Conservation (phyloP, 768 basidiomycete genomes). For the Phanerodontia chrysosporium region DNA sequence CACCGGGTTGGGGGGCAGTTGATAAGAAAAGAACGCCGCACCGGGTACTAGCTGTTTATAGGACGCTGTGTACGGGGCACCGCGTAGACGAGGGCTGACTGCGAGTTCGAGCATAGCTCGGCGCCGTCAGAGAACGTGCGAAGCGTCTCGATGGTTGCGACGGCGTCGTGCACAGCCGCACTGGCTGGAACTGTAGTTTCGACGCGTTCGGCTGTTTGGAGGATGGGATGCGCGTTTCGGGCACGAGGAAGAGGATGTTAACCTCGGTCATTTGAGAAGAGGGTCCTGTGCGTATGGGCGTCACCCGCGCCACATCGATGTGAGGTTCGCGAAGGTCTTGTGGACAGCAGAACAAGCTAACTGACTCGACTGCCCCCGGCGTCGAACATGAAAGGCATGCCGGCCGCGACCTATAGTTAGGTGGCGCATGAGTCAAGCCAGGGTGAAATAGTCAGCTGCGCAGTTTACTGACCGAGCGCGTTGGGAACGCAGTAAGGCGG, state of each 20-base stretch:
- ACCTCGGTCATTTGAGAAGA: slow-evolving; percentile 4
- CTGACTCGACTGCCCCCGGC: neutral
- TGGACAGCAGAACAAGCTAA: neutral
- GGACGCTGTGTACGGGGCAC: neutral
- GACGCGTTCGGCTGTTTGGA: neutral
- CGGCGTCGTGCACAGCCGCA: neutral
- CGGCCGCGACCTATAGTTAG: neutral
- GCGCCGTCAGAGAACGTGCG: neutral
- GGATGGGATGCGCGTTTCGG: neutral
- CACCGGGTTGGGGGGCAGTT: neutral
- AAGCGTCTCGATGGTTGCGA: neutral
- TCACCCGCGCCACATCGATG: neutral
- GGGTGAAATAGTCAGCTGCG: neutral
- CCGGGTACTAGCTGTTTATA: neutral
- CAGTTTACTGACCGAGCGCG: neutral
- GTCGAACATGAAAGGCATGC: neutral
- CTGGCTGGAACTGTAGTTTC: neutral
- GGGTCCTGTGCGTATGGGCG: neutral
- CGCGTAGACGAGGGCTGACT: neutral
- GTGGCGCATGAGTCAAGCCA: neutral
- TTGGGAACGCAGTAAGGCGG: neutral
- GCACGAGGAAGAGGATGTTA: neutral
- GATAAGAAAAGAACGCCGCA: neutral
- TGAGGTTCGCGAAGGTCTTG: slow-evolving; percentile 3
- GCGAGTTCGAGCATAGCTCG: neutral